Evolutionary conservation across 352 stramenopile genomes (phyloP).

Genomic region (Globisporangium echinulatum): DNA sequence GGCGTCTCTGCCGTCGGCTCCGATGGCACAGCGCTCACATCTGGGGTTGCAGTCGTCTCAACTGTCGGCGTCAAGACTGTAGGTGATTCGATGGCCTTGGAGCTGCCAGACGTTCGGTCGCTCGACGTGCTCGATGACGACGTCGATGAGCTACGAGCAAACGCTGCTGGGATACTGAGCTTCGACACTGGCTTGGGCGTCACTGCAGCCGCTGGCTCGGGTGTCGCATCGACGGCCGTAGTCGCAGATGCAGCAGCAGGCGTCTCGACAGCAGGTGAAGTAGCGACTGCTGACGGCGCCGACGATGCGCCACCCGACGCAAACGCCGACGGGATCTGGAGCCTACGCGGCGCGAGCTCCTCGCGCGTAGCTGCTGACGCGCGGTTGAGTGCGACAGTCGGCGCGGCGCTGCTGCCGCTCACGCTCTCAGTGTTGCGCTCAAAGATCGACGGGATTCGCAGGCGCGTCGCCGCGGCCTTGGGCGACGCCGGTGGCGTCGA

Average conservation of each 20-base stretch:
- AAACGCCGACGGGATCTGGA: constrained; percentile 19
- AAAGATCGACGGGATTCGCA: constrained; percentile 53
- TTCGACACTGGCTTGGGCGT: constrained; percentile 54
- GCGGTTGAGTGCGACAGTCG: constrained; percentile 15
- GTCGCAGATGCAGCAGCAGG: not conserved
- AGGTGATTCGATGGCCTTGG: too few species aligned
- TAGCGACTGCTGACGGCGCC: not conserved
- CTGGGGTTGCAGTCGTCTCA: not conserved
- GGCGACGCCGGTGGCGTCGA: constrained; percentile 15
- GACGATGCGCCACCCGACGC: not conserved
- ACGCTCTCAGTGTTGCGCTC: constrained; percentile 22
- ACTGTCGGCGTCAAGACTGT: too few species aligned
- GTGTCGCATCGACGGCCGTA: not conserved
- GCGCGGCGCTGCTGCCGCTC: constrained; percentile 1
- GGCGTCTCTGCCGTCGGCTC: constrained; percentile 8
- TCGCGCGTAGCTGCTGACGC: constrained; percentile 24
- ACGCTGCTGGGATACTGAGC: constrained; percentile 41
- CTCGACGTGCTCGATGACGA: not conserved
- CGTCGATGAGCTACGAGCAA: constrained; percentile 21
- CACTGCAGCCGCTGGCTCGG: not conserved
- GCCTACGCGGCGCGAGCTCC: constrained; percentile 9
- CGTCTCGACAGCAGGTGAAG: not conserved
- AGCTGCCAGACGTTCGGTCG: not conserved
- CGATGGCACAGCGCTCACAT: not conserved
- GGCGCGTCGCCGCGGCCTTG: constrained; percentile 24